Evolutionary conservation across 2,329 filamentous ascomycete genomes (phyloP), one percentile per base, ranked within the genome.

Genomic region (Ascosphaera apis): DNA sequence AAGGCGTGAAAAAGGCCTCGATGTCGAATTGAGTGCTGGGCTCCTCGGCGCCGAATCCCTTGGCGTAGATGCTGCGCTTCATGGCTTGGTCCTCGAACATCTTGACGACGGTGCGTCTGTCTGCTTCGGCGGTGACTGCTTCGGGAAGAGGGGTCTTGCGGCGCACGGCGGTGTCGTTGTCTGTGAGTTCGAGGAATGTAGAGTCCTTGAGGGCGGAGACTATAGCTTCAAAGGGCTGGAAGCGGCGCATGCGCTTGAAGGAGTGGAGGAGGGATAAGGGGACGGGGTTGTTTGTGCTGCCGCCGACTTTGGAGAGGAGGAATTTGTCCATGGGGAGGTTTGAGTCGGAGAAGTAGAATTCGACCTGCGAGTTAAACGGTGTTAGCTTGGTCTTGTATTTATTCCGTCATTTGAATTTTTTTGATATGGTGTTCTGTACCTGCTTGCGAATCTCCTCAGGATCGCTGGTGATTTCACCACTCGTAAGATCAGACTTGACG

Each of bases 201-300:
- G 80, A 88, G 15, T 78, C 69, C 55, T 76, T 78, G 36, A 95
- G 69, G 25, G 88, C 86, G 36, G 72, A 72, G 41, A 93, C 74
- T 31, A 98, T 69, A 38, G 78, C 76, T 38, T 69, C 72, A 61
- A 83, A 84, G 31, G 82, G 81, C 59, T 88, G 74, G 69, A 95
- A 98, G 48, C 76, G 78, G 45, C 73, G 76, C 91, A 98, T 98
- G 54, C 91, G 83, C 61, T 84, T 86, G 67, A 98, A 98, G 36
- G 63, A 73, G 64, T 75, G 72, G 44, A 98, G 72, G 41, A 74
- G 68, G 49, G 74, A 73, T 45, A 98, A 64, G 15, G 74, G 63
- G 27, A 98, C 74, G 31, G 84, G 68, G 54, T 78, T 76, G 64
- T 93, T 92, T 48, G 76, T 67, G 43, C 69, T 63, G 39, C 86